phyloP scores from a whole-genome alignment of 2,329 filamentous ascomycete genomes.

The Aspergillus novoparasiticus region DNA sequence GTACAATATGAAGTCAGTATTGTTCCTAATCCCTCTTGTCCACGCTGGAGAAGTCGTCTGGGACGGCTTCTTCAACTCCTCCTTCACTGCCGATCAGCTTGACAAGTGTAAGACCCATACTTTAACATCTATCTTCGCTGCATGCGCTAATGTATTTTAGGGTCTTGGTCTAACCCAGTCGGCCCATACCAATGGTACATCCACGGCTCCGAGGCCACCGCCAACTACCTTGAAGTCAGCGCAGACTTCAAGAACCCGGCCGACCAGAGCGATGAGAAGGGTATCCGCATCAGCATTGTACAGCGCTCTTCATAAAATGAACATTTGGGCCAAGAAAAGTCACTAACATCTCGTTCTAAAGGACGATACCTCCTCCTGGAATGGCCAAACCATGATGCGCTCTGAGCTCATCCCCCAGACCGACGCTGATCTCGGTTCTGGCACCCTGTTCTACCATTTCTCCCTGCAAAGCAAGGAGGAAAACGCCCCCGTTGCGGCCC shows the following conservation, averaged over 20 bases:
- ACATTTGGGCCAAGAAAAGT: background rate
- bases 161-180: slow-evolving; percentile 70
- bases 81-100: slow-evolving; percentile 25
- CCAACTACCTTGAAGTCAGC: slow-evolving; percentile 64
- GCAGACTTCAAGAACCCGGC: slow-evolving; percentile 66
- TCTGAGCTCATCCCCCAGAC: slow-evolving; percentile 76
- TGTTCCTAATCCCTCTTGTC: slow-evolving; percentile 12
- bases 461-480: slow-evolving; percentile 61
- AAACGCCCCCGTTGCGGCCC: slow-evolving; percentile 62
- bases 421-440: slow-evolving; percentile 63
- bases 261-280: slow-evolving; percentile 63
- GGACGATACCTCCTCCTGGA: slow-evolving; percentile 62
- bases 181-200: slow-evolving; percentile 77
- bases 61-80: slow-evolving; percentile 31
- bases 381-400: slow-evolving; percentile 71
- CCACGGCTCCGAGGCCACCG: slow-evolving; percentile 58
- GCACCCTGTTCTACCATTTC: slow-evolving; percentile 73
- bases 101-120: slow-evolving; percentile 26
- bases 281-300: slow-evolving; percentile 68
- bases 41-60: slow-evolving; percentile 29
- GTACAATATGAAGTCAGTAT: slow-evolving; percentile 17
- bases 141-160: slow-evolving; percentile 21
- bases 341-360: slow-evolving; percentile 32
- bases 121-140: accelerated
- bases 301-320: background rate